Conservation (phyloP, 2,329 filamentous ascomycete genomes). For the Ophiocordyceps sinensis region DNA sequence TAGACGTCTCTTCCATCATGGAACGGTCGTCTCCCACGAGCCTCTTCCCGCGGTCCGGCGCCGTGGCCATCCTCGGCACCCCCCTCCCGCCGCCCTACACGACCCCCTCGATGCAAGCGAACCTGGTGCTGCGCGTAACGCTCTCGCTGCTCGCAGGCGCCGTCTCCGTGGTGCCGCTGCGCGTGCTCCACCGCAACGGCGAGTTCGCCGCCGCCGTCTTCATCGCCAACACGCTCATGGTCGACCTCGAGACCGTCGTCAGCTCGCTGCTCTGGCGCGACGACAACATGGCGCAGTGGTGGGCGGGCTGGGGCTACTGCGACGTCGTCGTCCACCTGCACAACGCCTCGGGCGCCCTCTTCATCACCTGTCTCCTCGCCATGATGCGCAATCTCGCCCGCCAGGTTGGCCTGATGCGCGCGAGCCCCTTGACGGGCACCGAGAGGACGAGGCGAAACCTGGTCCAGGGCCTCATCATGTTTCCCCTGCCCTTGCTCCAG, state of each 20-base stretch:
- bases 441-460: constrained; percentile 29
- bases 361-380: constrained; percentile 35
- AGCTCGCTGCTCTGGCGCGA: constrained; percentile 39
- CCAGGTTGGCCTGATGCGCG: constrained; percentile 31
- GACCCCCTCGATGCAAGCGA: constrained; percentile 21
- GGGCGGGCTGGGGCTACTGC: constrained; percentile 36
- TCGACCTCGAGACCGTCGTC: constrained; percentile 33
- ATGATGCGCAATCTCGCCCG: constrained; percentile 38
- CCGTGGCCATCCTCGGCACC: constrained; percentile 2
- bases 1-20: too few species aligned
- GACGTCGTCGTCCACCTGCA: constrained; percentile 35
- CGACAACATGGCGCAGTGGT: constrained; percentile 36
- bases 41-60: not conserved
- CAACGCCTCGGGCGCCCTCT: constrained; percentile 30
- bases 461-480: constrained; percentile 38
- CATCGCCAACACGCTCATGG: constrained; percentile 27
- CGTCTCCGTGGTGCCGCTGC: constrained; percentile 35
- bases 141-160: constrained; percentile 29
- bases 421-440: constrained; percentile 19
- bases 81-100: constrained; percentile 8
- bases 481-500: constrained; percentile 36
- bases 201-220: constrained; percentile 39
- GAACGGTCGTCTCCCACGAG: not conserved
- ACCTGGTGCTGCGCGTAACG: constrained; percentile 33
- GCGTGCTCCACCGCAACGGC: constrained; percentile 34